Conservation (phyloP, 2,329 filamentous ascomycete genomes). For the Myriosclerotinia curreyana region DNA sequence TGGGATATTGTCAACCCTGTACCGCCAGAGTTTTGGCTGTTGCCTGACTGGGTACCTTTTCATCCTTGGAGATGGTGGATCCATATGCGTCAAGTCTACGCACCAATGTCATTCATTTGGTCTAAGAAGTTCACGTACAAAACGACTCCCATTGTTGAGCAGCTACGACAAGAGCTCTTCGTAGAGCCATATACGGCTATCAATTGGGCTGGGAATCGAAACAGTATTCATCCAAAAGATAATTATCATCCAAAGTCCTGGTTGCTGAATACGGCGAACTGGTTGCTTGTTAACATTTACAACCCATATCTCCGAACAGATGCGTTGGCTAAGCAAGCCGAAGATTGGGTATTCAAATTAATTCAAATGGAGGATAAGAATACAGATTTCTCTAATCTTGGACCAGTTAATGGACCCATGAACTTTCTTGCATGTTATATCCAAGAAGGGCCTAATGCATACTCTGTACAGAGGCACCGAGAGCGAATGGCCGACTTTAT, state of each 20-base stretch:
- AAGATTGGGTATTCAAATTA: slow-evolving; percentile 77
- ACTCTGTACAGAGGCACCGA: slow-evolving; percentile 70
- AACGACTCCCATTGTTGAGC: slow-evolving; percentile 68
- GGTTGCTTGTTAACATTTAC: slow-evolving; percentile 75
- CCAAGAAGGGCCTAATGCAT: slow-evolving; percentile 72
- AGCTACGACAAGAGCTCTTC: slow-evolving; percentile 78
- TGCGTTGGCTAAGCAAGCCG: slow-evolving; percentile 65
- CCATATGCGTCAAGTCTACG: slow-evolving; percentile 94
- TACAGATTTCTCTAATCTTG: slow-evolving; percentile 80
- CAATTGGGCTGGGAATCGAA: slow-evolving; percentile 73
- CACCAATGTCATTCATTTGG: slow-evolving; percentile 88
- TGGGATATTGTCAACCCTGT: slow-evolving; percentile 96
- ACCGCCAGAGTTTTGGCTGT: slow-evolving; percentile 87
- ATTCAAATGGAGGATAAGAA: slow-evolving; percentile 92
- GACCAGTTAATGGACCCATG: slow-evolving; percentile 86
- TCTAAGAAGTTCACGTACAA: slow-evolving; percentile 78
- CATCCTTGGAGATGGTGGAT: slow-evolving; percentile 97
- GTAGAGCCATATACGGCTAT: slow-evolving; percentile 74
- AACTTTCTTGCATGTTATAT: slow-evolving; percentile 86
- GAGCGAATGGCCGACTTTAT: slow-evolving; percentile 82
- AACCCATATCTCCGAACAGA: slow-evolving; percentile 70
- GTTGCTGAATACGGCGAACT: slow-evolving; percentile 76
- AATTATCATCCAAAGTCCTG: slow-evolving; percentile 93
- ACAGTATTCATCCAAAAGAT: slow-evolving; percentile 74
- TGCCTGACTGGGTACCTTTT: slow-evolving; percentile 87